Evolutionary conservation across 768 basidiomycete species (phyloP).

Genomic region (Royoungia palumana): DNA sequence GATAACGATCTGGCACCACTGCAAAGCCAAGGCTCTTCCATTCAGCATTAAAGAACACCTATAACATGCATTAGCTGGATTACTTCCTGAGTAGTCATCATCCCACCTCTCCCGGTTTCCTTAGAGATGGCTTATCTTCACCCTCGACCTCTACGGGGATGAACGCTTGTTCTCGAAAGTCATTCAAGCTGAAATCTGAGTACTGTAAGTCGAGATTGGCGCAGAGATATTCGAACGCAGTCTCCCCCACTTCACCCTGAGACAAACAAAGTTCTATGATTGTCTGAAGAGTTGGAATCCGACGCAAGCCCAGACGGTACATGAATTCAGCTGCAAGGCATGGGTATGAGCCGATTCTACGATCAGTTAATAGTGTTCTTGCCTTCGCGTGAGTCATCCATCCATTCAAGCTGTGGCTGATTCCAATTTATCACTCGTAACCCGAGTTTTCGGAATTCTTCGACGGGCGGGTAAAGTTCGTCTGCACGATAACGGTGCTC

Average conservation of each 20-base stretch:
- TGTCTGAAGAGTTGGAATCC: conserved; percentile 58
- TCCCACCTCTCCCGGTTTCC: conserved; percentile 17
- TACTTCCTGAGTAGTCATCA: conserved; percentile 29
- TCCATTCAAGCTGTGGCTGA: conserved; percentile 64
- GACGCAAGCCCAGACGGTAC: conserved; percentile 60
- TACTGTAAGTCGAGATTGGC: conserved; percentile 19
- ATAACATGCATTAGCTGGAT: conserved; percentile 46
- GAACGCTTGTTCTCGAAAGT: not conserved
- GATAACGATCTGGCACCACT: conserved; percentile 50
- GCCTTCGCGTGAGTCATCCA: conserved; percentile 78
- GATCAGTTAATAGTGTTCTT: conserved; percentile 1
- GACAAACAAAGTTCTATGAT: conserved; percentile 67
- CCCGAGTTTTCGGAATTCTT: conserved; percentile 60
- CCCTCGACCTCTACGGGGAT: not conserved
- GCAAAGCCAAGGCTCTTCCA: conserved; percentile 67
- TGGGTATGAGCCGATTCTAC: not conserved
- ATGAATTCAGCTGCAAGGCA: conserved; percentile 63
- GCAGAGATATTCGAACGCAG: conserved; percentile 78
- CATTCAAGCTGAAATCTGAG: conserved; percentile 51
- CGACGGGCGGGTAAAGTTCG: conserved; percentile 80
- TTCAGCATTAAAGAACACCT: conserved; percentile 5
- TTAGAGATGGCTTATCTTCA: not conserved
- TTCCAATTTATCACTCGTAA: conserved; percentile 87
- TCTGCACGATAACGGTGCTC: conserved; percentile 52
- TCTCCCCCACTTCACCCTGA: conserved; percentile 43